Base-by-base conservation (phyloP, 2,329 filamentous ascomycete species). In the Fusarium kyushuense region DNA sequence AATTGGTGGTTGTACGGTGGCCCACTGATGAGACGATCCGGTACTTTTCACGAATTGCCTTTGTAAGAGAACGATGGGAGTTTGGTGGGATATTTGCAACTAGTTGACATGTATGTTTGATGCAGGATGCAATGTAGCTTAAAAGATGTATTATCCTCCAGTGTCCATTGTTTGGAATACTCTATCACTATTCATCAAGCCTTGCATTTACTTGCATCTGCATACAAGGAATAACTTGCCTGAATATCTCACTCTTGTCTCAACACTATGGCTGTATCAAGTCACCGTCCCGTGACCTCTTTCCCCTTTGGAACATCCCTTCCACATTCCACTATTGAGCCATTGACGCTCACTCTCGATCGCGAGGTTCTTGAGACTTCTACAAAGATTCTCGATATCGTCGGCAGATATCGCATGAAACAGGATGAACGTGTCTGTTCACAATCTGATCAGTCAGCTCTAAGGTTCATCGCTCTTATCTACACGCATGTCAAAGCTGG, bases 391-490 rank as follows among this genome's bases (percentile, higher is more conserved):
- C 70, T 83, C 2, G 70, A 74, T n/a, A 73, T 83, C 38, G 78
- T 84, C 23, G 74, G 75, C 14, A 72, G 78, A 9, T 83, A 83
- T 71, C 76, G 77, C 8, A 70, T 82, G 25, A 68, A 60, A 12
- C 74, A 57, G 14, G 58, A 72, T 1, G 61, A 69, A 0, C 63
- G 67, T 9, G 52, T 63, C 1, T 58, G 68, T 16, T 54, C 65
- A 9, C 71, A 72, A 7, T 74, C 76, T 2, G 75, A 77, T 55
- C 75, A 81, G 33, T 79, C 76, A 11, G 71, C 74, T 4, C 65
- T 80, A 9, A 79, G 76, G 25, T 83, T 83, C 45, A 74, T 83
- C 3, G 76, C 78, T 9, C 74, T 81, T 10, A 80, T 83, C 17
- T 79, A 79, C 54, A 74, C 69, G n/a, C 78, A 78, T 45, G 80